phyloP scores from a whole-genome alignment of 192 early-diverging fungal genomes.

The Mortierella claussenii region DNA sequence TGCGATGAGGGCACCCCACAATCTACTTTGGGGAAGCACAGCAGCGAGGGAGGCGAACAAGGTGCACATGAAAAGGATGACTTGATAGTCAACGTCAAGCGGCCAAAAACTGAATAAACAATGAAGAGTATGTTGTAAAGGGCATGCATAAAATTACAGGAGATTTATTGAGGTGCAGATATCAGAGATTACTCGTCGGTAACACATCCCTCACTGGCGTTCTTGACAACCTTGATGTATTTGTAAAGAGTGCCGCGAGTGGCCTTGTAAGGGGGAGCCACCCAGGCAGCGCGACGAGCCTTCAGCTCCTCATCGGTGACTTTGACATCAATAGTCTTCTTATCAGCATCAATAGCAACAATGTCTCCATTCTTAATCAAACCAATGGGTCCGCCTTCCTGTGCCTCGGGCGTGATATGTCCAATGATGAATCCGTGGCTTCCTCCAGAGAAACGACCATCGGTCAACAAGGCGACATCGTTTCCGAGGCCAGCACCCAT shows the following conservation, averaged over 20 bases:
- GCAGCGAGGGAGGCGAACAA: slow-evolving; percentile 2
- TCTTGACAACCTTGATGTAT: slow-evolving; percentile 90
- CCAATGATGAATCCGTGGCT: slow-evolving; percentile 99
- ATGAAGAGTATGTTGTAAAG: too few species aligned
- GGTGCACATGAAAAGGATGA: neutral
- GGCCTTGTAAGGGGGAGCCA: slow-evolving; percentile 88
- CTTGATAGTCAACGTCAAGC: neutral
- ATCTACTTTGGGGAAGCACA: too few species aligned
- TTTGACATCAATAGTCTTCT: slow-evolving; percentile 79
- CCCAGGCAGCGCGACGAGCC: slow-evolving; percentile 77
- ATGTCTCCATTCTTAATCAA: slow-evolving; percentile 91
- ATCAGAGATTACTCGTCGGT: slow-evolving; percentile 73
- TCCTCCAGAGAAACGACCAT: slow-evolving; percentile 99
- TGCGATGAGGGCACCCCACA: too few species aligned
- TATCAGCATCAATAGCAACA: slow-evolving; percentile 89
- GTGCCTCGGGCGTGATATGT: slow-evolving; percentile 98
- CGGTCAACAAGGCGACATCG: slow-evolving; percentile 96
- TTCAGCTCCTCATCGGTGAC: slow-evolving; percentile 83
- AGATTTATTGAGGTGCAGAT: neutral
- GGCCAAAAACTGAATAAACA: neutral
- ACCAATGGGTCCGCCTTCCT: slow-evolving; percentile 95
- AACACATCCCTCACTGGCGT: slow-evolving; percentile 84
- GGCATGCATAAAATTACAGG: slow-evolving; percentile 17
- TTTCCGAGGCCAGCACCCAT: slow-evolving; percentile 99
- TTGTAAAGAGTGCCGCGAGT: slow-evolving; percentile 91